Conservation (phyloP, 2,329 filamentous ascomycete species). For the Beauveria varroae region DNA sequence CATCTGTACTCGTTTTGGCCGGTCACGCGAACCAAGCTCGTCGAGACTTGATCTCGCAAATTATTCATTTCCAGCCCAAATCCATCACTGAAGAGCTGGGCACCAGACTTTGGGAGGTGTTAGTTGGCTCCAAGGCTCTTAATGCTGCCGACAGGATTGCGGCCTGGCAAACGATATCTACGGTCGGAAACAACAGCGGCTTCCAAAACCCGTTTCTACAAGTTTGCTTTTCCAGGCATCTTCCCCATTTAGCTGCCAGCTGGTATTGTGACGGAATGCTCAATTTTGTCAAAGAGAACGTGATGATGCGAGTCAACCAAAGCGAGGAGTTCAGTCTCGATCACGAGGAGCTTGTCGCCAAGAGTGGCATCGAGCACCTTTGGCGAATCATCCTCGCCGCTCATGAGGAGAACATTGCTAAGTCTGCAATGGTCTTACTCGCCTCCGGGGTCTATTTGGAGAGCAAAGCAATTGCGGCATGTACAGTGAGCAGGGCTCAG, state of each 20-base stretch:
- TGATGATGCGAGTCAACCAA: constrained; percentile 41
- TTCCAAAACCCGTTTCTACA: constrained; percentile 48
- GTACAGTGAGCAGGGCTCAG: constrained; percentile 42
- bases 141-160: constrained; percentile 53
- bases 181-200: constrained; percentile 32
- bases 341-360: constrained; percentile 43
- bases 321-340: constrained; percentile 39
- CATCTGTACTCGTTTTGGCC: constrained; percentile 28
- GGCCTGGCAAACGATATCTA: constrained; percentile 62
- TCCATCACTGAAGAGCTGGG: constrained; percentile 57
- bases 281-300: constrained; percentile 50
- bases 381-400: constrained; percentile 75
- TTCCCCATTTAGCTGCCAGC: constrained; percentile 48
- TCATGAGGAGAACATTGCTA: constrained; percentile 56
- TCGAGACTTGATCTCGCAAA: constrained; percentile 47
- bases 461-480: constrained; percentile 41
- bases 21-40: constrained; percentile 44
- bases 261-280: constrained; percentile 56
- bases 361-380: constrained; percentile 59
- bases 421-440: constrained; percentile 59
- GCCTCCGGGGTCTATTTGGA: constrained; percentile 65
- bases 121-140: constrained; percentile 58
- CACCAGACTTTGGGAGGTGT: constrained; percentile 59
- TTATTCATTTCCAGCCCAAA: constrained; percentile 54
- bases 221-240: constrained; percentile 46